Evolutionary conservation across 208 protist species (phyloP), one percentile per base, ranked within the genome.

Genomic region (Borovskyia barvae): DNA sequence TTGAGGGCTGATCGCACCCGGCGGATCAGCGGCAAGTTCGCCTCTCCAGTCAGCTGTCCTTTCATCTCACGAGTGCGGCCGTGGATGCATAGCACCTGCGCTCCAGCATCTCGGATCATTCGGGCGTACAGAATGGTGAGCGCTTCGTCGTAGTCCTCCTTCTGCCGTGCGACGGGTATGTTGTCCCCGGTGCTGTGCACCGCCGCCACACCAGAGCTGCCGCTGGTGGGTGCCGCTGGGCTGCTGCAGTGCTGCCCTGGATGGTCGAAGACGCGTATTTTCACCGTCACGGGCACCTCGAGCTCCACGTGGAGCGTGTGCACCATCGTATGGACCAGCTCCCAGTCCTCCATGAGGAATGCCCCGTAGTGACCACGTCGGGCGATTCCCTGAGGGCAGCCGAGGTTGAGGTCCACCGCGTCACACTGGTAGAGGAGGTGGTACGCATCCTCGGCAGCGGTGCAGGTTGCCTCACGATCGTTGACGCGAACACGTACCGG

Each of bases 371-470:
- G 67, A 2, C 94, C 93, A 22, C 85, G 89, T 37, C 83, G 65
- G 35, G 94, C 93, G 41, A 98, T 97, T 25, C 87, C 81, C 60
- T 98, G 92, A n/a, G 93, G 93, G 56, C 94, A 98, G 48, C 90
- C 92, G 12, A 97, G 68, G 47, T 97, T 97, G 28, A 97, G 39
- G 45, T 97, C 90, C 20, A 97, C 76, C 1, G 89, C 93, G 61
- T 93, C 88, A 55, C 88, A 94, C 41, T 80, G 52, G 43, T 78
- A 82, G 24, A 70, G 26, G n/a, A 52, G 25, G 42, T 59, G 66
- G 15, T 17, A 30, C 22, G 17, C 25, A 7, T 41, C 30, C 0
- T 32, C 57, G 2, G 35, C n/a, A n/a, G n/a, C n/a, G n/a, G n/a
- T n/a, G n/a, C n/a, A n/a, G n/a, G n/a, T n/a, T n/a, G n/a, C n/a